Percentiles rank a stretch among this genome's conserved stretches.
These are phyloP conservation scores for Yarrowia porcina DNA, from an alignment of 805 yeast genomes.

Conservation along the genomic window DNA sequence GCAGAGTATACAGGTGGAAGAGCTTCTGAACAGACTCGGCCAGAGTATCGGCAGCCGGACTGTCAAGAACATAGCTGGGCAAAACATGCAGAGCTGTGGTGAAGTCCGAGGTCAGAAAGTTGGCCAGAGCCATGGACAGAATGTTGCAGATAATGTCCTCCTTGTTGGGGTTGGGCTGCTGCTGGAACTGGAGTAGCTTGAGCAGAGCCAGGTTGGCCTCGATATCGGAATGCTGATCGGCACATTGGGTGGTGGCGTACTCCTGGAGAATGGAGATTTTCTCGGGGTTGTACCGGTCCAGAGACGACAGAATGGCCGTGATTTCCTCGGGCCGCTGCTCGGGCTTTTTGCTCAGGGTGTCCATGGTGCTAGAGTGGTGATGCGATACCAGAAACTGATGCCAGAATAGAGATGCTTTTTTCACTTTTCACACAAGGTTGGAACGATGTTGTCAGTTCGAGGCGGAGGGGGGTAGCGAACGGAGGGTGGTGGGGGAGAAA, in stretches of 20 bases:
- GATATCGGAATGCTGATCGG: slow-evolving; percentile 41
- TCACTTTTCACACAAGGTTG: slow-evolving; percentile 1
- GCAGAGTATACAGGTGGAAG: slow-evolving; percentile 34
- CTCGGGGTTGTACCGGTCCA: slow-evolving; percentile 47
- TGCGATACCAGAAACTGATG: neutral
- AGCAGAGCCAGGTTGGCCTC: slow-evolving; percentile 48
- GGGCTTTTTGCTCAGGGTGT: slow-evolving; percentile 24
- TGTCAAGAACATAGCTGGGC: slow-evolving; percentile 41
- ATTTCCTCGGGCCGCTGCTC: slow-evolving; percentile 42
- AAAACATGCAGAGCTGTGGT: slow-evolving; percentile 45
- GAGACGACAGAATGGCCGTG: slow-evolving; percentile 42
- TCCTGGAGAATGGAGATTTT: slow-evolving; percentile 46
- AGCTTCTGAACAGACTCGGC: slow-evolving; percentile 35
- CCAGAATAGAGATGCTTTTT: neutral
- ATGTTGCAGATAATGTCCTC: slow-evolving; percentile 43
- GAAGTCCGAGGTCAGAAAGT: slow-evolving; percentile 45
- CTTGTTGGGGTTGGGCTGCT: slow-evolving; percentile 38
- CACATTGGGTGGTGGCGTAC: slow-evolving; percentile 44
- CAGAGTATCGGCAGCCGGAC: slow-evolving; percentile 32
- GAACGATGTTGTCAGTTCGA: neutral
- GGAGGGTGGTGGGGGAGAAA: too few relatives aligned
- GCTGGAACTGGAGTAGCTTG: slow-evolving; percentile 43
- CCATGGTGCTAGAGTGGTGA: neutral
- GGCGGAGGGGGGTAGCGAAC: neutral
- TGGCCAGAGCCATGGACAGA: slow-evolving; percentile 44